Conservation (phyloP, 2,329 filamentous ascomycete genomes). For the Didymella pomorum region DNA sequence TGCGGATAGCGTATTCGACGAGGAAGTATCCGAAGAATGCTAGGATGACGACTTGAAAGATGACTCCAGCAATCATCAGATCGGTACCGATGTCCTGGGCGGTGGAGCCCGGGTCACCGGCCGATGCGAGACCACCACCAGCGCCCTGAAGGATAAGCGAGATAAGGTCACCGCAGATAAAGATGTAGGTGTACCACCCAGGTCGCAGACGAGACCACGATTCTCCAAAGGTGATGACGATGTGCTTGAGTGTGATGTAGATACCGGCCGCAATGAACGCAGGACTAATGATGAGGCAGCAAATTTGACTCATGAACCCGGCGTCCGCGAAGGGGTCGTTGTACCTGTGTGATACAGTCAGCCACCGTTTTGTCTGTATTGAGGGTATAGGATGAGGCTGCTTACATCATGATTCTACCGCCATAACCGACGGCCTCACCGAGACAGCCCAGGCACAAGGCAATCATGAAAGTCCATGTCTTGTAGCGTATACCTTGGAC, state of each 20-base stretch:
- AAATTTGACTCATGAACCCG: constrained; percentile 64
- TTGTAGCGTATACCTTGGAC: constrained; percentile 59
- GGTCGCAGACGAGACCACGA: constrained; percentile 41
- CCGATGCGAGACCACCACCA: constrained; percentile 66
- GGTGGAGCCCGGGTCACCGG: constrained; percentile 54
- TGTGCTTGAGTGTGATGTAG: constrained; percentile 65
- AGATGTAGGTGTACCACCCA: constrained; percentile 64
- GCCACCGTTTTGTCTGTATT: not conserved
- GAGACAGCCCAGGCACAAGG: constrained; percentile 57
- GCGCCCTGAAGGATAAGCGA: constrained; percentile 67
- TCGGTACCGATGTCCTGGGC: constrained; percentile 58
- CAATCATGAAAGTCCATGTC: constrained; percentile 65
- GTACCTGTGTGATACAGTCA: constrained; percentile 20
- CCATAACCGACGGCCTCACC: constrained; percentile 65
- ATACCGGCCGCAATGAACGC: constrained; percentile 64
- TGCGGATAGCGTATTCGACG: constrained; percentile 48
- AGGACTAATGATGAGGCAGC: constrained; percentile 64
- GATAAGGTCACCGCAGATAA: constrained; percentile 66
- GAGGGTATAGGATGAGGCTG: not conserved
- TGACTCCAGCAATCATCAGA: constrained; percentile 66
- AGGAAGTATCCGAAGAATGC: constrained; percentile 57
- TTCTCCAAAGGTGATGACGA: constrained; percentile 63
- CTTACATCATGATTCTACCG: constrained; percentile 61
- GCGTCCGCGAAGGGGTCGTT: constrained; percentile 59
- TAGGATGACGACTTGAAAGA: constrained; percentile 64